phyloP scores from a whole-genome alignment of 305 asterid species.

The Rubia peregrina region DNA sequence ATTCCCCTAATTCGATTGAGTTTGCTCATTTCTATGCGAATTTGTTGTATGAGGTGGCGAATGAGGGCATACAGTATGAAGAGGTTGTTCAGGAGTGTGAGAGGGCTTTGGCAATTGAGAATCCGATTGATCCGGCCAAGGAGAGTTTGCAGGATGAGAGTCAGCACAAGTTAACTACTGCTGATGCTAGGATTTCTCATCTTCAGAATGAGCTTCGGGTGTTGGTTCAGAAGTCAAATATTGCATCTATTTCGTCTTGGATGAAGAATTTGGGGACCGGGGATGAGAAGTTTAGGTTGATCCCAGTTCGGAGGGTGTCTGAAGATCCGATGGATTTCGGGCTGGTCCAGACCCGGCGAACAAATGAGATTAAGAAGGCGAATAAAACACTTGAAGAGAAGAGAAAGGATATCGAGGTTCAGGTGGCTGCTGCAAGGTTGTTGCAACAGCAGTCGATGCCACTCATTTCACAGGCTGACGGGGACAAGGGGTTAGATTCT shows the following conservation, averaged over 20 bases:
- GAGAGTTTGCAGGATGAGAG: constrained; percentile 80
- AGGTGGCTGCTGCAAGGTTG: constrained; percentile 87
- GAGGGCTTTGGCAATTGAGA: constrained; percentile 70
- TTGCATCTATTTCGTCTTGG: constrained; percentile 77
- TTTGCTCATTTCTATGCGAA: constrained; percentile 77
- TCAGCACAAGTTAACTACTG: constrained; percentile 56
- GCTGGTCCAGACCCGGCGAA: constrained; percentile 55
- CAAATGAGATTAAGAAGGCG: constrained; percentile 84
- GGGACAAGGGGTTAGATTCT: constrained; percentile 52
- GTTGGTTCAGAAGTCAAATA: constrained; percentile 67
- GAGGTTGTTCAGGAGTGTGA: constrained; percentile 82
- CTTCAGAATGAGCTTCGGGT: constrained; percentile 60
- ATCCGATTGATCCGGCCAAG: constrained; percentile 84
- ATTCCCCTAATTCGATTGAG: constrained; percentile 76
- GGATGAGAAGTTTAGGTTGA: constrained; percentile 72
- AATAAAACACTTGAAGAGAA: constrained; percentile 78
- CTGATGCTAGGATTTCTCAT: constrained; percentile 52
- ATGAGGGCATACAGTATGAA: constrained; percentile 69
- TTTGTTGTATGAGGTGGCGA: constrained; percentile 68
- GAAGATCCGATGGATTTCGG: constrained; percentile 90
- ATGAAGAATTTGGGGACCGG: constrained; percentile 76
- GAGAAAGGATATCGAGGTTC: constrained; percentile 89
- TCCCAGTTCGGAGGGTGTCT: constrained; percentile 66
- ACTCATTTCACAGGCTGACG: constrained; percentile 37
- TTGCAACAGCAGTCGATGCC: constrained; percentile 77